Base-by-base conservation (phyloP, 2,329 filamentous ascomycete species). In the Colletotrichum truncatum region DNA sequence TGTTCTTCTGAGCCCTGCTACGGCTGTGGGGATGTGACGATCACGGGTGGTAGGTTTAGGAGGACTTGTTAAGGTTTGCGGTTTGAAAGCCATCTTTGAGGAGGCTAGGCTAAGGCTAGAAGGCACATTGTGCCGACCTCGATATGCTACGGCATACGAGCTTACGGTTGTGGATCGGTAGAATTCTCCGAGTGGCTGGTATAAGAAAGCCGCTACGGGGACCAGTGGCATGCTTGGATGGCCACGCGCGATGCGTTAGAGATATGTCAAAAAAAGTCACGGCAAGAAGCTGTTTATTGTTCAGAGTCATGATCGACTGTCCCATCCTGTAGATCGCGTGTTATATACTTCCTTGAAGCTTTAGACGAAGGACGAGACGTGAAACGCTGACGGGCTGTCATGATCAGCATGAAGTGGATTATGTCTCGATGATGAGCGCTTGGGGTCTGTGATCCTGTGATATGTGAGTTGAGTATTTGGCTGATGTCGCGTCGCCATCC, bases 1-100 rank as follows among this genome's bases (percentile, higher is more conserved):
- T 93, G 21, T 93, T 93, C 77, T 93, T 87, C 73, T 92, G 34
- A 51, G 34, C 16, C 6, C n/a, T n/a, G n/a, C n/a, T n/a, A n/a
- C n/a, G n/a, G 16, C 7, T 2, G n/a, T 18, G 45, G 30, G 25
- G 8, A 18, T n/a, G 3, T 30, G 23, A 25, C 10, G 6, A 11
- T 34, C 2, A 16, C 4, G 21, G 48, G 25, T 12, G 30, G 45
- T 6, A 18, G 14, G 45, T 25, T 30, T 18, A n/a, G 38, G 9
- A 4, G 2, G 38, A 41, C 21, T 18, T 41, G 38, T 18, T 41
- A 18, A n/a, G n/a, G n/a, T n/a, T n/a, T n/a, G n/a, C n/a, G n/a
- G n/a, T n/a, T n/a, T n/a, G n/a, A n/a, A n/a, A n/a, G n/a, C n/a
- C n/a, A n/a, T n/a, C 2, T 41, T 21, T 41, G 38, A 41, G 38